Conservation (phyloP, 129 eudicot genomes). For the Silybum marianum region DNA sequence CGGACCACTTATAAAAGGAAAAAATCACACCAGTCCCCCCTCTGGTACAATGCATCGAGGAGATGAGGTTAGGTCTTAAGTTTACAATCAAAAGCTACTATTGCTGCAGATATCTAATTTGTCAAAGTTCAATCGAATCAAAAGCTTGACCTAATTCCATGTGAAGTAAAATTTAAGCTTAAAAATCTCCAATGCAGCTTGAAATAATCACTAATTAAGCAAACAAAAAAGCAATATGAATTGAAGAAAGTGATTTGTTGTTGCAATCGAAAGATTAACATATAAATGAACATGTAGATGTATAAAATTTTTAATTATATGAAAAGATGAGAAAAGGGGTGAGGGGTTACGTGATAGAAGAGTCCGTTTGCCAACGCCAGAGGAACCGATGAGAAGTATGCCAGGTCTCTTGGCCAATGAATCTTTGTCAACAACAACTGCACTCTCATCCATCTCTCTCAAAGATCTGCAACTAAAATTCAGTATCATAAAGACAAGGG, state of each 20-base stretch:
- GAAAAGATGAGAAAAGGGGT: background rate
- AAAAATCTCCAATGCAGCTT: background rate
- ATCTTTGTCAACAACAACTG: constrained; percentile 32
- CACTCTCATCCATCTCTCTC: constrained; percentile 30
- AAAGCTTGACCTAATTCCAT: constrained; percentile 16
- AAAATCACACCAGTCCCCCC: no score
- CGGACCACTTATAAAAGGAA: no score
- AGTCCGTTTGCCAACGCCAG: constrained; percentile 87
- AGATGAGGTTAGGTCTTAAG: no score
- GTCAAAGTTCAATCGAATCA: background rate
- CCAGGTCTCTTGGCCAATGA: constrained; percentile 71
- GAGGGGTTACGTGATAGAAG: constrained; percentile 64
- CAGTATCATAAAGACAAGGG: background rate
- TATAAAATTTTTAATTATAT: background rate
- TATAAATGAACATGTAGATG: background rate
- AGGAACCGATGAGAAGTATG: constrained; percentile 68
- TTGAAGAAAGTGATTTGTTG: background rate
- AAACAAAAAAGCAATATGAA: constrained; percentile 11
- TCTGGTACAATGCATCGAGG: no score
- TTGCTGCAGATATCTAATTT: background rate
- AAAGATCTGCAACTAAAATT: constrained; percentile 12
- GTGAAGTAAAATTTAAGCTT: background rate
- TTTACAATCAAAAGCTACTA: constrained; percentile 6
- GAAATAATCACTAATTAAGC: background rate
- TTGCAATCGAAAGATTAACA: constrained; percentile 17